Evolutionary conservation across 257 asterid genomes (phyloP).

Genomic region (Prunella vulgaris): DNA sequence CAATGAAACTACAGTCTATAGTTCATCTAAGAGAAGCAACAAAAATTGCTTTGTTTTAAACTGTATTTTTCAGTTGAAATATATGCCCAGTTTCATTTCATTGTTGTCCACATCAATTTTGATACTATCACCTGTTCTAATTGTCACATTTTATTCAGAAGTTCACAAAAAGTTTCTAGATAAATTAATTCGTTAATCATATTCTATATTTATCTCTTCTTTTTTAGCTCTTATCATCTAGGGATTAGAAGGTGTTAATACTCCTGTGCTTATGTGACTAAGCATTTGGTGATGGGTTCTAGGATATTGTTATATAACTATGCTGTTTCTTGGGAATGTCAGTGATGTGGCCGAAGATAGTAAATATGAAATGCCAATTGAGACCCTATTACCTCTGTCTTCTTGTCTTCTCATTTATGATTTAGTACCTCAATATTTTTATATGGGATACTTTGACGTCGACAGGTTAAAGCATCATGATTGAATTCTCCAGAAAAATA

Average conservation of each 20-base stretch:
- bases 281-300: background rate
- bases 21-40: background rate
- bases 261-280: background rate
- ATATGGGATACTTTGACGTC: conserved; percentile 14
- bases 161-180: background rate
- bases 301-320: background rate
- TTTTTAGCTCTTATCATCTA: background rate
- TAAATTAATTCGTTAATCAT: background rate
- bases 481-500: background rate
- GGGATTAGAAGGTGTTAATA: background rate
- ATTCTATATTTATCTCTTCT: background rate
- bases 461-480: conserved; percentile 24
- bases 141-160: background rate
- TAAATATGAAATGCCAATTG: background rate
- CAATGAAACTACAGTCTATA: background rate
- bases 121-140: background rate
- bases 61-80: background rate
- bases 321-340: background rate
- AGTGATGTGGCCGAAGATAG: background rate
- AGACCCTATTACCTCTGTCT: background rate
- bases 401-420: background rate
- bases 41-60: background rate
- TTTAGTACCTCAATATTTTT: background rate
- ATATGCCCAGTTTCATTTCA: background rate
- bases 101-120: background rate